These are phyloP conservation scores for Penicillium olsonii DNA, from an alignment of 2,329 filamentous ascomycete genomes.

Conservation along the genomic window DNA sequence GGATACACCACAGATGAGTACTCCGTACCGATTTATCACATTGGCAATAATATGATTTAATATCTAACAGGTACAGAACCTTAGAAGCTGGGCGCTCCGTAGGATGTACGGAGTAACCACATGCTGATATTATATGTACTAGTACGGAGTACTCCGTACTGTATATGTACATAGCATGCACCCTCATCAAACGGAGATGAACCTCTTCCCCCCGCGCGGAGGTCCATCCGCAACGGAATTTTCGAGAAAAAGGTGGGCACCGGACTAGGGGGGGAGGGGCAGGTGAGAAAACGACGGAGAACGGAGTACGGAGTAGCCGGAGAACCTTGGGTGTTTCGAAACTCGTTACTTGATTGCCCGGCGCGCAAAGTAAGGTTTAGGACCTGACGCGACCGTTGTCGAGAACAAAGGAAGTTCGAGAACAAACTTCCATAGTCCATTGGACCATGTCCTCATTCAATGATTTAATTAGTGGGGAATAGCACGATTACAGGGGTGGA, in stretches of 20 bases:
- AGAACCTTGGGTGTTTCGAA: not conserved
- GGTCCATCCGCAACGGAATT: slow-evolving; percentile 17
- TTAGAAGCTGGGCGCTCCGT: too few species aligned
- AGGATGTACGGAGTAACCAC: too few species aligned
- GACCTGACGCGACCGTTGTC: not conserved
- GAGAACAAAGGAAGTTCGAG: slow-evolving; percentile 4
- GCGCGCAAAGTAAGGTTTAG: slow-evolving; percentile 1
- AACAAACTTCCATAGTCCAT: slow-evolving; percentile 6
- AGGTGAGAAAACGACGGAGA: slow-evolving; percentile 1
- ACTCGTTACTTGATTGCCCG: not conserved
- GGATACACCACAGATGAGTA: slow-evolving; percentile 6
- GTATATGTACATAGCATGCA: too few species aligned
- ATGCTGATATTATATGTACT: too few species aligned
- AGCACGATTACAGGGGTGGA: slow-evolving; percentile 4
- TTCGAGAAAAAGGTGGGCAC: slow-evolving; percentile 27
- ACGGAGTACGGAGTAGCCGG: not conserved
- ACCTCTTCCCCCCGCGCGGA: slow-evolving; percentile 14
- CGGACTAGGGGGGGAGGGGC: not conserved
- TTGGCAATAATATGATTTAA: slow-evolving; percentile 1
- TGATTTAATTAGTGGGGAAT: slow-evolving; percentile 1
- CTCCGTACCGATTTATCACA: slow-evolving; percentile 3
- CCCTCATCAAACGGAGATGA: slow-evolving; percentile 1
- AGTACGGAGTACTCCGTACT: not conserved
- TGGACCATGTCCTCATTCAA: not conserved
- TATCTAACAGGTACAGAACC: not conserved